phyloP scores from a whole-genome alignment of 2,329 filamentous ascomycete genomes.

The Aspergillus tanneri region DNA sequence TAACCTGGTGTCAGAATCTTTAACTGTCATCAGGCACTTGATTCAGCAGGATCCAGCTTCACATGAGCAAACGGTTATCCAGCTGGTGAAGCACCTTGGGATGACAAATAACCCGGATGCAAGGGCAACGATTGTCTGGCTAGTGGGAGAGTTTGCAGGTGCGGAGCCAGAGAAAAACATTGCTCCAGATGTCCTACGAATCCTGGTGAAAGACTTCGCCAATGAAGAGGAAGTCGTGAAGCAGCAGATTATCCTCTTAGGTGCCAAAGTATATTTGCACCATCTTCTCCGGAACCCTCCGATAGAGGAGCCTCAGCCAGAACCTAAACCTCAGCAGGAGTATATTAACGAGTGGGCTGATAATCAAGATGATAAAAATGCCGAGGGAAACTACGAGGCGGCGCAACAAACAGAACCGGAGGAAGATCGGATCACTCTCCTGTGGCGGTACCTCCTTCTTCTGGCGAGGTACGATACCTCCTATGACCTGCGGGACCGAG shows the following conservation, averaged over 20 bases:
- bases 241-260: conserved; percentile 85
- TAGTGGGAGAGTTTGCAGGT: conserved; percentile 90
- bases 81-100: conserved; percentile 87
- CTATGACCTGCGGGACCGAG: conserved; percentile 89
- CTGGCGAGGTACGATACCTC: conserved; percentile 90
- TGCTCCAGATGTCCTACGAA: conserved; percentile 85
- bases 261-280: conserved; percentile 95
- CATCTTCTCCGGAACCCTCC: conserved; percentile 61
- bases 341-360: conserved; percentile 37
- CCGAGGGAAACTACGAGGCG: conserved; percentile 29
- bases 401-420: conserved; percentile 31
- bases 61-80: conserved; percentile 81
- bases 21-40: conserved; percentile 92
- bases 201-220: conserved; percentile 79
- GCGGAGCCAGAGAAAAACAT: conserved; percentile 80
- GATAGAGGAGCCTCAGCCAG: conserved; percentile 25
- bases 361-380: conserved; percentile 26
- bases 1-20: conserved; percentile 82
- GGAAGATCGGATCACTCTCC: conserved; percentile 65
- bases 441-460: conserved; percentile 83
- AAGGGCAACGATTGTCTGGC: conserved; percentile 92
- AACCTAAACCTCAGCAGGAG: conserved; percentile 23
- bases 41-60: conserved; percentile 85
- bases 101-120: conserved; percentile 83
- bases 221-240: conserved; percentile 84